Conservation (phyloP, 2,329 filamentous ascomycete species). For the Metarhizium guizhouense region DNA sequence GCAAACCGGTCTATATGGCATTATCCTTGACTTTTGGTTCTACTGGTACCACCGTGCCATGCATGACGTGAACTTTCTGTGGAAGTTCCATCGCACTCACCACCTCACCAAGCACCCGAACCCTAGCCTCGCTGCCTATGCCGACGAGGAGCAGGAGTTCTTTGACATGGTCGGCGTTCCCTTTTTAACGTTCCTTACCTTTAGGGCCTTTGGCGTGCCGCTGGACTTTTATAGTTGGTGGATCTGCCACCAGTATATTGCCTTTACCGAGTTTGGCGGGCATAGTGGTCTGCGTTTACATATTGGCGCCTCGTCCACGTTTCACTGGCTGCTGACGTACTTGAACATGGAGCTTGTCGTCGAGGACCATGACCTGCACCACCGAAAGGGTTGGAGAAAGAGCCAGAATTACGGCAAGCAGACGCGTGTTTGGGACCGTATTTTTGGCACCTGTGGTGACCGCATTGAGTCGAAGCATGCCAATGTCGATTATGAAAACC, state of each 20-base stretch:
- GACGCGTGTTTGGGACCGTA: background rate
- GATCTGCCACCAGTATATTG: slow-evolving; percentile 31
- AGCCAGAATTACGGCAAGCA: slow-evolving; percentile 7
- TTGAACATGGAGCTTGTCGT: slow-evolving; percentile 25
- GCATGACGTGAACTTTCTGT: background rate
- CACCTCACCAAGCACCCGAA: background rate
- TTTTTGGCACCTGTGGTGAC: background rate
- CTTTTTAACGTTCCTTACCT: slow-evolving; percentile 18
- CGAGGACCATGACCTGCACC: background rate
- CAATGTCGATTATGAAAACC: slow-evolving; percentile 1
- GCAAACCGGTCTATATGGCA: background rate
- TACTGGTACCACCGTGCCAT: background rate
- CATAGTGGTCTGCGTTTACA: slow-evolving; percentile 27
- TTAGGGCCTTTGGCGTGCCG: slow-evolving; percentile 23
- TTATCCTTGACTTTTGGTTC: background rate
- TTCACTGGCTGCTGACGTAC: slow-evolving; percentile 21
- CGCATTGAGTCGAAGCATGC: background rate
- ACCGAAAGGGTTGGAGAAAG: background rate
- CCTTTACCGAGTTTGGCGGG: slow-evolving; percentile 26
- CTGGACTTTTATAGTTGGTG: slow-evolving; percentile 36
- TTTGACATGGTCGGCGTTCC: background rate
- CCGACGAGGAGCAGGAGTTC: background rate
- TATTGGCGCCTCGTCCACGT: slow-evolving; percentile 18
- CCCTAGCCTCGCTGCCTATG: background rate
- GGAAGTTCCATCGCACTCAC: background rate